Evolutionary conservation across 208 protist genomes (phyloP).

Genomic region (Crithidia acanthocephali): DNA sequence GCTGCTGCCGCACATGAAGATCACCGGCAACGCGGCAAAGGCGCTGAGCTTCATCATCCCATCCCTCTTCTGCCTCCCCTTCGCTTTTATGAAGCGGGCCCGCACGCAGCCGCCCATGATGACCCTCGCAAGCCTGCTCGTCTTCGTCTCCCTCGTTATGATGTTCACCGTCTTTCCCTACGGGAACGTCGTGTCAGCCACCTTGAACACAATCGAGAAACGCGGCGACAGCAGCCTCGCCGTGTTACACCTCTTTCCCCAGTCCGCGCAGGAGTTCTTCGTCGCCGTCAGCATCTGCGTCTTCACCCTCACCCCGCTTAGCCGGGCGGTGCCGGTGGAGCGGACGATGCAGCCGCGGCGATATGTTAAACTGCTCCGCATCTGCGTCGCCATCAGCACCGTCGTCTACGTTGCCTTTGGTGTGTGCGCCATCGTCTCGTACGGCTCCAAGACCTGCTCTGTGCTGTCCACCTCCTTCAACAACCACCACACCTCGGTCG

Average conservation of each 20-base stretch:
- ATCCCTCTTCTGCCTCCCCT: conserved; percentile 36
- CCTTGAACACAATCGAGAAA: conserved; percentile 2
- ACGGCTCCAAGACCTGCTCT: conserved; percentile 41
- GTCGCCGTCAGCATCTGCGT: conserved; percentile 41
- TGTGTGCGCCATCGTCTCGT: conserved; percentile 40
- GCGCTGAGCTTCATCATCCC: conserved; percentile 50
- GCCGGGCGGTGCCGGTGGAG: conserved; percentile 44
- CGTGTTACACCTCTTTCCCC: conserved; percentile 27
- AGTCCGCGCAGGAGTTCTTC: conserved; percentile 37
- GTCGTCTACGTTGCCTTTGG: conserved; percentile 43
- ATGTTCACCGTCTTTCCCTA: conserved; percentile 43
- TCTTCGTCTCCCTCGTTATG: conserved; percentile 36
- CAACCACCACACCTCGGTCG: conserved; percentile 24
- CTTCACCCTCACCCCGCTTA: conserved; percentile 32
- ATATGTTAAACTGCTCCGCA: conserved; percentile 33
- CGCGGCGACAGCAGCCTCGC: not conserved
- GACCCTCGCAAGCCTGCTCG: conserved; percentile 36
- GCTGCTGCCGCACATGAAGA: conserved; percentile 38
- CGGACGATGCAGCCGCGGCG: conserved; percentile 41
- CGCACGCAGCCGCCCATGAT: conserved; percentile 34
- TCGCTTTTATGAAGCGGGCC: conserved; percentile 60
- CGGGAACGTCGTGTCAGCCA: conserved; percentile 1
- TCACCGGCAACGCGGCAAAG: conserved; percentile 20
- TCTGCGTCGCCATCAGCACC: conserved; percentile 21
- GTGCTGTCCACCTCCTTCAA: conserved; percentile 43